A percentile compares a stretch with the other conserved stretches of the same genome.
Conservation (phyloP, 148 eudicot genomes). For the Rhododendron griersonianum region DNA sequence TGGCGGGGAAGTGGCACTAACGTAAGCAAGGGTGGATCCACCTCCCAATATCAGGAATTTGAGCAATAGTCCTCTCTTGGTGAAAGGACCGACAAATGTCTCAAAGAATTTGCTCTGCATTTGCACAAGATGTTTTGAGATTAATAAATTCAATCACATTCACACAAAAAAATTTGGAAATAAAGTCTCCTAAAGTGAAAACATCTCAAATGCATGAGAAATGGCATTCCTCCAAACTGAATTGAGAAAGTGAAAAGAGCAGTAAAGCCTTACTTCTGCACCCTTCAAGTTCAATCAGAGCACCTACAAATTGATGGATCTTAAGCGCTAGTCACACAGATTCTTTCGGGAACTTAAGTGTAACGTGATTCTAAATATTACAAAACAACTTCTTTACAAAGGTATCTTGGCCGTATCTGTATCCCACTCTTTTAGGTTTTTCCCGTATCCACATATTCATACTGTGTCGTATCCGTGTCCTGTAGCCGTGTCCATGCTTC, state of each 20-base stretch:
- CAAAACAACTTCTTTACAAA: background rate
- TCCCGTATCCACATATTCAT: background rate
- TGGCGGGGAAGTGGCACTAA: conserved; percentile 70
- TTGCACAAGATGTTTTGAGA: background rate
- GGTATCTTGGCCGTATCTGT: background rate
- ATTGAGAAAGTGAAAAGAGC: background rate
- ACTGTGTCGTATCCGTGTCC: background rate
- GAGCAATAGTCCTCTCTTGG: conserved; percentile 96
- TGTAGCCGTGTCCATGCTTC: background rate
- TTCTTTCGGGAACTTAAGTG: background rate
- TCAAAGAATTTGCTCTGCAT: conserved; percentile 98
- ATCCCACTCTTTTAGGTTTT: background rate
- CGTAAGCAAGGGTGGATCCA: conserved; percentile 72
- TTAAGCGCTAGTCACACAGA: background rate
- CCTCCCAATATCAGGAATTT: conserved; percentile 93
- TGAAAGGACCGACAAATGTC: conserved; percentile 98
- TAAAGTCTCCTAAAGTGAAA: background rate
- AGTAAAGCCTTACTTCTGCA: background rate
- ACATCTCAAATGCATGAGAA: background rate
- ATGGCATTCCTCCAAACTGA: background rate
- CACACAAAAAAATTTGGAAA: background rate
- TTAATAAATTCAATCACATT: background rate
- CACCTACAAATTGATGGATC: background rate
- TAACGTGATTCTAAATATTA: background rate
- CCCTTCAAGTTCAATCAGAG: background rate